These are phyloP conservation scores for Picochlorum costavermella DNA, from an alignment of 139 green algal species.

Conservation along the genomic window DNA sequence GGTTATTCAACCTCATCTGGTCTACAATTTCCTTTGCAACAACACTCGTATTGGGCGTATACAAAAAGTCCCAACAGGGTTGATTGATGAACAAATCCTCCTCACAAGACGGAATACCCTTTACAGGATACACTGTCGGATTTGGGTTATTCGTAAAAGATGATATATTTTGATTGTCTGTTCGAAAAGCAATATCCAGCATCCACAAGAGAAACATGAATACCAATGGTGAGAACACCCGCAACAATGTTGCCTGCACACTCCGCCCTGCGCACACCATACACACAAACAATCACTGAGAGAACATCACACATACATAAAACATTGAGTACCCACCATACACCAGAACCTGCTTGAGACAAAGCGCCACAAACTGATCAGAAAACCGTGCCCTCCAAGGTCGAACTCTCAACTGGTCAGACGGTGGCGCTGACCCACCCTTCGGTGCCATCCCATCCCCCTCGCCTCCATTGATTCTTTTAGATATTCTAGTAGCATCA, in stretches of 20 bases:
- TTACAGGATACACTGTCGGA: conserved; percentile 16
- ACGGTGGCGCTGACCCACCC: too few species aligned
- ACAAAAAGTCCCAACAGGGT: conserved; percentile 66
- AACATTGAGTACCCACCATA: conserved; percentile 12
- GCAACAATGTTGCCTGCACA: conserved; percentile 56
- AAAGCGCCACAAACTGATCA: conserved; percentile 16
- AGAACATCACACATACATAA: too few species aligned
- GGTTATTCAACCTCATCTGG: conserved; percentile 53
- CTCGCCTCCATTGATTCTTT: too few species aligned
- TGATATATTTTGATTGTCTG: conserved; percentile 27
- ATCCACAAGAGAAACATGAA: conserved; percentile 82
- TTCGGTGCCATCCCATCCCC: too few species aligned
- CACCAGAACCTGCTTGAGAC: conserved; percentile 25
- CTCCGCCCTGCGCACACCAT: conserved; percentile 41
- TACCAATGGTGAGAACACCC: conserved; percentile 65
- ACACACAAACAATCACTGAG: too few species aligned
- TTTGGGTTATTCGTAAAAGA: conserved; percentile 17
- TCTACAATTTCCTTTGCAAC: conserved; percentile 33
- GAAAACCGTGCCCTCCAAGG: conserved; percentile 3
- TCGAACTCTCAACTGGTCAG: too few species aligned
- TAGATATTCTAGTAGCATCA: too few species aligned
- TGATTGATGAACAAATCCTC: conserved; percentile 53
- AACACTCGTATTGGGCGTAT: conserved; percentile 41
- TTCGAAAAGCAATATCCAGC: conserved; percentile 48
- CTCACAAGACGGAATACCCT: conserved; percentile 41